A percentile compares a stretch with the other conserved stretches of the same genome.
These are phyloP conservation scores for Scopulariopsis brevicaulis DNA, from an alignment of 2,329 filamentous ascomycete species.

Conservation along the genomic window DNA sequence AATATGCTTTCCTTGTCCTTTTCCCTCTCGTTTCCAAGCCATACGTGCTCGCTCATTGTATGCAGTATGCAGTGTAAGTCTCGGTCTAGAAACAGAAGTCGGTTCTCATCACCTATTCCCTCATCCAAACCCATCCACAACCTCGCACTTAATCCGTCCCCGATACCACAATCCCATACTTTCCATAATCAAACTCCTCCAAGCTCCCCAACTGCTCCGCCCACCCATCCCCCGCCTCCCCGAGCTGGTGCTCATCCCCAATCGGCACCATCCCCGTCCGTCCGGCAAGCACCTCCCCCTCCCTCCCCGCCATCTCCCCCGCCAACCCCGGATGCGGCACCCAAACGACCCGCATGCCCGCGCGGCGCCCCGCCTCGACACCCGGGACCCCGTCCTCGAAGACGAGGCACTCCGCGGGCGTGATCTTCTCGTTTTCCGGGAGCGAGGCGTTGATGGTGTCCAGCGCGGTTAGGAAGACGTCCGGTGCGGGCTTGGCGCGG, in stretches of 20 bases:
- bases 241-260: conserved; percentile 42
- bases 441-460: conserved; percentile 72
- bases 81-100: too few species aligned
- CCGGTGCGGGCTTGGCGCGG: conserved; percentile 85
- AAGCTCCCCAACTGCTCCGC: conserved; percentile 40
- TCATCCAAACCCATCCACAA: too few species aligned
- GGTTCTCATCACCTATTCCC: too few species aligned
- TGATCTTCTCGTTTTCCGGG: conserved; percentile 51
- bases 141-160: conserved; percentile 12
- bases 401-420: conserved; percentile 80
- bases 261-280: conserved; percentile 56
- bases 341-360: conserved; percentile 94
- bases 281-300: conserved; percentile 75
- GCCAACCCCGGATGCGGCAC: conserved; percentile 72
- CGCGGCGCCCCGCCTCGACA: conserved; percentile 79
- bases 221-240: conserved; percentile 49
- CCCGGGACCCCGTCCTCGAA: conserved; percentile 95
- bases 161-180: conserved; percentile 42
- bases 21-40: too few species aligned
- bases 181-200: conserved; percentile 43
- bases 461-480: conserved; percentile 86
- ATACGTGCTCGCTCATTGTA: too few species aligned
- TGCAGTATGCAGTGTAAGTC: too few species aligned
- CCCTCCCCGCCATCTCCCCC: conserved; percentile 63
- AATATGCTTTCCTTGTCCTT: too few species aligned